These are phyloP conservation scores for Ustilago cynodontis DNA, from an alignment of 1,284 basidiomycete species.

Conservation along the genomic window DNA sequence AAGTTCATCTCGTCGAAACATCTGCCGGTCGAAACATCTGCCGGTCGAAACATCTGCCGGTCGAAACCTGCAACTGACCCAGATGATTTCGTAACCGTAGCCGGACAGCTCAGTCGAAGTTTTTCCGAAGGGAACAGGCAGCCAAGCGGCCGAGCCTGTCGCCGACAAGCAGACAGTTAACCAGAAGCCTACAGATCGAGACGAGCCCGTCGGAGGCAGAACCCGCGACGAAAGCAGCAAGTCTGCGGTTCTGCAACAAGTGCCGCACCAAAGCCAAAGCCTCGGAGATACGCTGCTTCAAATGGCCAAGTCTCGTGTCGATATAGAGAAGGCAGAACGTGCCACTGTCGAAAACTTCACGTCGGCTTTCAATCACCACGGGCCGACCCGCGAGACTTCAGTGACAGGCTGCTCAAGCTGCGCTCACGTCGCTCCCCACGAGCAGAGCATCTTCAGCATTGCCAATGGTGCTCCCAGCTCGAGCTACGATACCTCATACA, in stretches of 20 bases:
- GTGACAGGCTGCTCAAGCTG: neutral
- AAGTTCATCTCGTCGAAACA: neutral
- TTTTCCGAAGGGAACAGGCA: neutral
- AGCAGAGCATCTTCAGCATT: neutral
- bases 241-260: neutral
- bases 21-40: neutral
- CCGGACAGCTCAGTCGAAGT: constrained; percentile 2
- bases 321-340: neutral
- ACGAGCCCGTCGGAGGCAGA: neutral
- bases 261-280: constrained; percentile 10
- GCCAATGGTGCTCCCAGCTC: neutral
- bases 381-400: neutral
- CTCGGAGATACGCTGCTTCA: constrained; percentile 24
- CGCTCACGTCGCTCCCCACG: neutral
- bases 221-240: neutral
- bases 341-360: neutral
- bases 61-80: neutral
- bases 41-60: neutral
- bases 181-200: neutral
- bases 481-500: neutral
- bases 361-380: neutral
- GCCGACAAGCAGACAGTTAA: neutral
- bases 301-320: constrained; percentile 6
- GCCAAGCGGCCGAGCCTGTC: neutral
- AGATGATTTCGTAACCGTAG: neutral